Conservation (phyloP, 306 rosid genomes). For the Glycyrrhiza uralensis region DNA sequence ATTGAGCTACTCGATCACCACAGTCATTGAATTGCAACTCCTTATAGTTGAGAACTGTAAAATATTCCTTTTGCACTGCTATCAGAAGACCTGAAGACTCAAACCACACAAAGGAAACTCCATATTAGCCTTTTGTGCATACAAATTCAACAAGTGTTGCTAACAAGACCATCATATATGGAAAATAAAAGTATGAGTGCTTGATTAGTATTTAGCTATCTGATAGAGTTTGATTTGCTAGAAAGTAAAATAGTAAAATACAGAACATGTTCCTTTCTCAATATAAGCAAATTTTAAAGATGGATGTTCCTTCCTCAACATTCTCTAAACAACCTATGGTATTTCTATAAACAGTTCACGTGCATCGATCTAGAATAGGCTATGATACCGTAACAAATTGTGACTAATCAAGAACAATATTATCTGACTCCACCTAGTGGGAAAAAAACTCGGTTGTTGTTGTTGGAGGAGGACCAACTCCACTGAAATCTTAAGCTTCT, state of each 20-base stretch:
- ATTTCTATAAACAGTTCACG: no score
- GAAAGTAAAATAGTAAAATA: neutral
- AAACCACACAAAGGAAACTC: conserved; percentile 17
- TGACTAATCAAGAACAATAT: no score
- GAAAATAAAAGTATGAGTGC: neutral
- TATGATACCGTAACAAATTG: no score
- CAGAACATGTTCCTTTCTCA: neutral
- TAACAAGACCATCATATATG: neutral
- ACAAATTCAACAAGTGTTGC: neutral
- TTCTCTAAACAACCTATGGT: no score
- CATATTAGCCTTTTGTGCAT: neutral
- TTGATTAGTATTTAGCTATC: neutral
- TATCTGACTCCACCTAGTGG: no score
- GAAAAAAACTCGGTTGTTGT: no score
- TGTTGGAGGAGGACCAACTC: no score
- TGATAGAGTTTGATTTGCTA: neutral
- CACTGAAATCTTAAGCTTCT: no score
- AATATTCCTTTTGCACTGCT: conserved; percentile 41
- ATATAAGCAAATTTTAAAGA: neutral
- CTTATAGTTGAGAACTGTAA: conserved; percentile 37
- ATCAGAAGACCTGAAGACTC: conserved; percentile 45
- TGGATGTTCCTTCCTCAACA: neutral
- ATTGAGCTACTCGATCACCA: conserved; percentile 54
- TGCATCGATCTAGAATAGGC: no score
- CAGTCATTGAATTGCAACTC: conserved; percentile 52